phyloP scores from a whole-genome alignment of 371 early-diverging fungal species.

The Mucor circinelloides region DNA sequence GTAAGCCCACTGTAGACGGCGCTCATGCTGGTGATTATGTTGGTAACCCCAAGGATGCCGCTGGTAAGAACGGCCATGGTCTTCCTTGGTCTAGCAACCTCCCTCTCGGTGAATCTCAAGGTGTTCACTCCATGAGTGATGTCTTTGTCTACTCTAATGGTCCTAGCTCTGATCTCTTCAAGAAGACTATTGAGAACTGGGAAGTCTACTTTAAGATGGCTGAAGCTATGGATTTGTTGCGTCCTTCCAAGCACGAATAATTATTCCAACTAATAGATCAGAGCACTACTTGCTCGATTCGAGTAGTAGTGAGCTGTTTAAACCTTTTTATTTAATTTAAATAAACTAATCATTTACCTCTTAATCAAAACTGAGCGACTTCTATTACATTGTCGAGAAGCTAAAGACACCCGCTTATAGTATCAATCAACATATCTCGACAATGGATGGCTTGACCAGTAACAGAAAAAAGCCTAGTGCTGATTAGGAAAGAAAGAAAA shows the following conservation, averaged over 20 bases:
- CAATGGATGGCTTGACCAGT: too few relatives aligned
- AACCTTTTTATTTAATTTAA: neutral
- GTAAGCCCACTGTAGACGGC: constrained; percentile 37
- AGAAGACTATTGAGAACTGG: constrained; percentile 62
- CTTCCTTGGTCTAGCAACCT: constrained; percentile 45
- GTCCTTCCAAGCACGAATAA: constrained; percentile 19
- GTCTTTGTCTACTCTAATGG: constrained; percentile 60
- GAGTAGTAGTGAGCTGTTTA: neutral
- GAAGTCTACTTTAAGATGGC: constrained; percentile 64
- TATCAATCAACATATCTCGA: too few relatives aligned
- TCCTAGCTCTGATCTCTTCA: constrained; percentile 59
- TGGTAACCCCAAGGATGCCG: constrained; percentile 38
- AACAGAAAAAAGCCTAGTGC: too few relatives aligned
- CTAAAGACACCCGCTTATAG: too few relatives aligned
- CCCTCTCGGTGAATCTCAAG: constrained; percentile 33
- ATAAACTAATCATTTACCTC: too few relatives aligned
- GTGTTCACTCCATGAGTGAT: constrained; percentile 66
- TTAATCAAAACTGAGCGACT: too few relatives aligned
- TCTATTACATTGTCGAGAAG: too few relatives aligned
- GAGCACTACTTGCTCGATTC: neutral
- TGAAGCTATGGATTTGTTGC: constrained; percentile 29
- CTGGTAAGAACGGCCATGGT: constrained; percentile 47
- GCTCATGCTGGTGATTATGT: constrained; percentile 27
- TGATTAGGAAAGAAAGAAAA: too few relatives aligned
- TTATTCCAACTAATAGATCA: neutral